Conservation (phyloP, 495 filamentous ascomycete species). For the Penicillium crystallinum region DNA sequence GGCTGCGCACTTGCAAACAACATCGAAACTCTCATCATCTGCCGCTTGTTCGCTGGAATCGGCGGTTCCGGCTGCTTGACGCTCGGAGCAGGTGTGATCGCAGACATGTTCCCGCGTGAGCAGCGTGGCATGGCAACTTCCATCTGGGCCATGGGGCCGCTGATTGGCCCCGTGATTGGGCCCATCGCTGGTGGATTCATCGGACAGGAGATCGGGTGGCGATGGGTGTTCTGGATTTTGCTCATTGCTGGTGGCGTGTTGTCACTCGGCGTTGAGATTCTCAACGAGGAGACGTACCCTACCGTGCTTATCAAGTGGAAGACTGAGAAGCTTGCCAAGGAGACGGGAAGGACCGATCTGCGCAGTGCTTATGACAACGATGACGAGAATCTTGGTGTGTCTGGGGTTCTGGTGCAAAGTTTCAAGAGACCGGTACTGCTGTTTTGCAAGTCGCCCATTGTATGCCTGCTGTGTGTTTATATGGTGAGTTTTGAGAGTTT, state of each 20-base stretch:
- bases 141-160: conserved; percentile 23
- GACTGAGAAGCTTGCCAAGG: conserved; percentile 33
- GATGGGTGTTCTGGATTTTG: conserved; percentile 55
- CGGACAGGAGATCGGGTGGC: conserved; percentile 45
- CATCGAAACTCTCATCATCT: conserved; percentile 46
- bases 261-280: conserved; percentile 26
- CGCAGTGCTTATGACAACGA: conserved; percentile 16
- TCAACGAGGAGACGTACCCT: conserved; percentile 51
- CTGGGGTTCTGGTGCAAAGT: conserved; percentile 34
- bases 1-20: conserved; percentile 44
- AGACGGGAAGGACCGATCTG: conserved; percentile 30
- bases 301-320: conserved; percentile 49
- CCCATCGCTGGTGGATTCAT: conserved; percentile 49
- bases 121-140: conserved; percentile 42
- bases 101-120: conserved; percentile 47
- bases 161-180: conserved; percentile 47
- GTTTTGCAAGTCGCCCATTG: conserved; percentile 44
- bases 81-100: conserved; percentile 49
- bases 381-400: conserved; percentile 15
- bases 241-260: conserved; percentile 41
- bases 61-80: conserved; percentile 46
- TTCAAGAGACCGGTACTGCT: conserved; percentile 45
- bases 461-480: conserved; percentile 50
- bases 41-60: conserved; percentile 48
- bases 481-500: conserved; percentile 25